Evolutionary conservation across 2,329 filamentous ascomycete species (phyloP), one percentile per base, ranked within the genome.

Genomic region (Lizonia empirigonia): DNA sequence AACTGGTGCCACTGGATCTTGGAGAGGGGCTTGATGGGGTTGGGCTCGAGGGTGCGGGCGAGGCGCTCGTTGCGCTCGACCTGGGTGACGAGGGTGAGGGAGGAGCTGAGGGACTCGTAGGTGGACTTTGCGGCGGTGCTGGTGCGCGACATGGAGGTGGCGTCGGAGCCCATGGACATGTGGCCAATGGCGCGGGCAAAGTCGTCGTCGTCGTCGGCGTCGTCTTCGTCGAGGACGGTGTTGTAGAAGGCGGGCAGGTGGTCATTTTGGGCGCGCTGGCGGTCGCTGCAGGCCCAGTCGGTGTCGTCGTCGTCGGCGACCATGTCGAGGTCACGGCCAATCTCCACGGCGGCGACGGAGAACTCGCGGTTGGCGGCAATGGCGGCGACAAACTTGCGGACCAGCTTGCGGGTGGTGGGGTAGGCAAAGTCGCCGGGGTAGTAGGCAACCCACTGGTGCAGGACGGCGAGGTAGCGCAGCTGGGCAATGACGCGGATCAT

Each of bases 351-450:
- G 3, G 92, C 90, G 15, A 90, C 86, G 16, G 89, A 85, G 72
- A 95, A 96, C 41, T 95, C 88, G 8, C 90, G 86, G 57, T 90
- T 89, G 5, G 82, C 83, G 18, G 89, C 83, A n/a, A 97, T 77
- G 32, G 86, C 82, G 15, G 78, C 76, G 27, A 96, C 87, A 64
- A 99, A 94, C 19, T 85, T 85, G 40, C 87, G 84, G 30, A 97
- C 78, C 24, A 83, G 85, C 58, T 82, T 84, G 59, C 86, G 85
- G 2, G 91, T 95, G 18, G 82, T 82, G 1, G 87, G 82, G 55
- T 88, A 86, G 1, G 91, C 91, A 78, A 97, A 96, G 72, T 99
- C 94, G 13, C 91, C 93, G 0, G 94, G 92, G 72, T 97, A 97
- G 34, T 87, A 79, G 13, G 87, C 86, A 1, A 96, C 87, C 94